Conservation (phyloP, 257 asterid genomes). For the Euphrasia confusa region DNA sequence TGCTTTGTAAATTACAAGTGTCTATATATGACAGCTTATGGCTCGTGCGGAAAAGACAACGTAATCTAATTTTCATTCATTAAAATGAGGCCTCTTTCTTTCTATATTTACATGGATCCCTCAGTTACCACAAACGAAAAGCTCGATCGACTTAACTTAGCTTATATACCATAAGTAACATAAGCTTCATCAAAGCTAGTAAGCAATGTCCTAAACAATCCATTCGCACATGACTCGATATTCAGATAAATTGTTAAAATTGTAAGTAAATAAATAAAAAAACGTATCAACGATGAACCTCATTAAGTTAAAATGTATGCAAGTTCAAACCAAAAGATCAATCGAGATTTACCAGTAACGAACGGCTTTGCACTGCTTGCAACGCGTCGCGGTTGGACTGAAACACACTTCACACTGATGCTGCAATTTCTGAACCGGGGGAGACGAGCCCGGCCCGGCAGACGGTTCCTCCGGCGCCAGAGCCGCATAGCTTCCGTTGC, state of each 20-base stretch:
- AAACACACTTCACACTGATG: constrained; percentile 63
- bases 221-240: not conserved
- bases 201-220: not conserved
- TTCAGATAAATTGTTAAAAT: not conserved
- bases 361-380: constrained; percentile 72
- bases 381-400: constrained; percentile 60
- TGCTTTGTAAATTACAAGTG: not conserved
- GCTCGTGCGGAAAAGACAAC: not conserved
- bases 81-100: not conserved
- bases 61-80: constrained; percentile 5
- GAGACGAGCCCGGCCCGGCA: constrained; percentile 14
- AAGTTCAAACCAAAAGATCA: constrained; percentile 7
- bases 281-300: not conserved
- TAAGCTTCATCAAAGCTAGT: not conserved
- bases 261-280: not conserved
- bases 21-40: not conserved
- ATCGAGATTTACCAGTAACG: constrained; percentile 60
- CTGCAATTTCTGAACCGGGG: constrained; percentile 34
- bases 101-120: constrained; percentile 2
- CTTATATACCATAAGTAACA: not conserved
- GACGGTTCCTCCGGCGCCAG: constrained; percentile 22
- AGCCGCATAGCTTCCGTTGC: constrained; percentile 25
- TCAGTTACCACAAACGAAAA: not conserved
- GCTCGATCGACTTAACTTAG: not conserved
- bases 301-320: constrained; percentile 10